Base-by-base conservation (phyloP, 176 grass and related monocot genomes). In the Puccinellia tenuiflora region DNA sequence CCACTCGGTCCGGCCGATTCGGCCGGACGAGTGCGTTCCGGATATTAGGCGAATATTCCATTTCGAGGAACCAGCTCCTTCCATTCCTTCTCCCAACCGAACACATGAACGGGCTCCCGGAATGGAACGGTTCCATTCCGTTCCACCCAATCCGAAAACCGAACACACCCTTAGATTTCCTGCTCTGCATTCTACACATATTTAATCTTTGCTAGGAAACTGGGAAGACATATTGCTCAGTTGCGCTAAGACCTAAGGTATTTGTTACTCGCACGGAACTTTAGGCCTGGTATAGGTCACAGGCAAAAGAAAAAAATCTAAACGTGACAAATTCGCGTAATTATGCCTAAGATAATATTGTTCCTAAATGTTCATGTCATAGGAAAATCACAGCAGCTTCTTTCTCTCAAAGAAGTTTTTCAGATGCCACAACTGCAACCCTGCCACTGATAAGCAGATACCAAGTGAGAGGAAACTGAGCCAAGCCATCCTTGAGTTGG, bases 321-420 rank as follows among this genome's bases (percentile, higher is more conserved):
- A 16, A 62, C 26, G 59, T 62, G 26, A 16, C 57, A 12, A 16
- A 62, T 14, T 52, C 47, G 53, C 42, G 52, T 15, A 59, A 59
- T 25, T 25, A 59, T 59, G 55, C 55, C 55, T 59, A 24, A 26
- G 34, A 67, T 13, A 48, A 77, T 30, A 13, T 1, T 67, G 46
- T 76, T 60, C 82, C 50, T 69, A 69, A 51, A 26, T 60, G n/a
- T 20, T 71, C 17, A 26, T n/a, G 10, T 21, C 51, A 61, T 29
- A 28, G 65, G 33, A 46, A 8, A 79, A 78, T 78, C 90, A 98
- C 69, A 98, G 87, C 73, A 98, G 83, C 85, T 98, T 98, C 91
- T 98, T 98, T 74, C 96, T 95, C 91, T 98, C 96, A 12, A 98
- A 98, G 84, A 95, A 98, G 66, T 91, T 95, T 80, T 98, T 98